phyloP scores from a whole-genome alignment of 2,329 filamentous ascomycete genomes.

The Westerdykella sp. region DNA sequence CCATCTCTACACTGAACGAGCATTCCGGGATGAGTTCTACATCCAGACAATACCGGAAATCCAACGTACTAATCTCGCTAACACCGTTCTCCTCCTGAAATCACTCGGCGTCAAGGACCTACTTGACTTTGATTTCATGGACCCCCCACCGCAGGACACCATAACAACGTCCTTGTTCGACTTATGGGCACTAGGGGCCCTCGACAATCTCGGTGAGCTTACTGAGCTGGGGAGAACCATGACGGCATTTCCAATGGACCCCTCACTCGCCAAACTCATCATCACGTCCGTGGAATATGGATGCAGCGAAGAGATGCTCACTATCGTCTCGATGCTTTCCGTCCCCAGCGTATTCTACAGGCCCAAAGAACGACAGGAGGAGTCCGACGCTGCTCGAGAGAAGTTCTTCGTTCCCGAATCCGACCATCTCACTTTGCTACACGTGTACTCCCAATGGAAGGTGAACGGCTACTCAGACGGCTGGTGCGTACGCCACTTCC shows the following conservation, averaged over 20 bases:
- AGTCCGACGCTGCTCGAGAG: constrained; percentile 89
- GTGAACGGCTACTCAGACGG: constrained; percentile 81
- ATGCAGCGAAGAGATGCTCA: constrained; percentile 96
- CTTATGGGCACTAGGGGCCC: constrained; percentile 87
- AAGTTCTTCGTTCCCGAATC: constrained; percentile 99
- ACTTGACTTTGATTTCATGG: constrained; percentile 98
- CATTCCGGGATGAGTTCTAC: constrained; percentile 93
- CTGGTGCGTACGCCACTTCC: constrained; percentile 89
- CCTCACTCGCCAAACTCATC: constrained; percentile 85
- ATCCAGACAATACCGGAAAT: constrained; percentile 97
- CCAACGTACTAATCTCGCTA: constrained; percentile 90
- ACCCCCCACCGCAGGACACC: constrained; percentile 93
- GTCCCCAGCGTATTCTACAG: constrained; percentile 96
- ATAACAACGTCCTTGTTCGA: constrained; percentile 97
- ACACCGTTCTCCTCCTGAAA: constrained; percentile 90
- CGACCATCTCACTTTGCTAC: constrained; percentile 89
- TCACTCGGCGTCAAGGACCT: constrained; percentile 90
- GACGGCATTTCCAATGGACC: constrained; percentile 98
- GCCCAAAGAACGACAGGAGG: constrained; percentile 92
- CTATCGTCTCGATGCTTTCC: constrained; percentile 95
- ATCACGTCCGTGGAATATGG: constrained; percentile 86
- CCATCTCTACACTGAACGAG: constrained; percentile 87
- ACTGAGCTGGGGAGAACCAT: constrained; percentile 83
- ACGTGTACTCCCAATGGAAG: constrained; percentile 95
- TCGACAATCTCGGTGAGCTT: constrained; percentile 90